Conservation (phyloP, 805 yeast species). For the Kluyveromyces siamensis region DNA sequence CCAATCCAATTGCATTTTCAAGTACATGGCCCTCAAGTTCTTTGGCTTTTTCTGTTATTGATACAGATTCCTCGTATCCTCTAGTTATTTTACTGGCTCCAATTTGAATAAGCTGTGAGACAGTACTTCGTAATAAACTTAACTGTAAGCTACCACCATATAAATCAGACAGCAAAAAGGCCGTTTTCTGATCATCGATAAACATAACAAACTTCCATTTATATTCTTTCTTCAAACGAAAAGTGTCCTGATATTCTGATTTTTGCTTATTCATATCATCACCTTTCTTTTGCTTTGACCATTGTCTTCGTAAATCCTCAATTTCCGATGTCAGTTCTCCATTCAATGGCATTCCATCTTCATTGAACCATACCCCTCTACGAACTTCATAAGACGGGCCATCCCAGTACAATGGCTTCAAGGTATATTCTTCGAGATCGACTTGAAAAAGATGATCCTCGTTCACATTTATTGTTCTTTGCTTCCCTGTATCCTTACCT, state of each 20-base stretch:
- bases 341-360: slow-evolving; percentile 47
- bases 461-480: slow-evolving; percentile 48
- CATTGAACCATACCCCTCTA: slow-evolving; percentile 75
- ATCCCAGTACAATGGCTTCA: slow-evolving; percentile 76
- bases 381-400: slow-evolving; percentile 81
- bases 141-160: slow-evolving; percentile 33
- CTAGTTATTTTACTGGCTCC: slow-evolving; percentile 44
- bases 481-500: slow-evolving; percentile 13
- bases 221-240: slow-evolving; percentile 23
- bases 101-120: slow-evolving; percentile 30
- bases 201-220: background rate
- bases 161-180: slow-evolving; percentile 39
- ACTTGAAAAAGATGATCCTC: slow-evolving; percentile 78
- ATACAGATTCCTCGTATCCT: slow-evolving; percentile 31
- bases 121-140: slow-evolving; percentile 28
- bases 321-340: slow-evolving; percentile 43
- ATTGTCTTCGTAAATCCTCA: slow-evolving; percentile 32
- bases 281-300: slow-evolving; percentile 4
- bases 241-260: slow-evolving; percentile 25
- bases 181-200: slow-evolving; percentile 33
- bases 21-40: slow-evolving; percentile 25
- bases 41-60: slow-evolving; percentile 15
- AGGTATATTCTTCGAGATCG: slow-evolving; percentile 41
- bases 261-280: slow-evolving; percentile 7
- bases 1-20: slow-evolving; percentile 10